phyloP scores from a whole-genome alignment of 306 rosid genomes.

The Astragalus glycyphyllos region DNA sequence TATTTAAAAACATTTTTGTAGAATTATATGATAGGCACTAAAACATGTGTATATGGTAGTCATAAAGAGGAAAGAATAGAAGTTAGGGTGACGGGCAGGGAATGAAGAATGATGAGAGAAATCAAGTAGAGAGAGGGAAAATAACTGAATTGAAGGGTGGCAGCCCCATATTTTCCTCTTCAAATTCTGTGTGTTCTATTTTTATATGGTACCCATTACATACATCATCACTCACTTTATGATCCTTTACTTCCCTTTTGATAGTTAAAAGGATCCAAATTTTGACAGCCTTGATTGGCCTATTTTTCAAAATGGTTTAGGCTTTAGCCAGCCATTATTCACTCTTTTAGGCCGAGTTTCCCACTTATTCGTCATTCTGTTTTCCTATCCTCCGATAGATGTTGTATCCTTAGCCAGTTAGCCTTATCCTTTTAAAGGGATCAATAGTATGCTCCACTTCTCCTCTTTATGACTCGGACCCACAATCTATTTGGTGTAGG shows the following conservation, averaged over 20 bases:
- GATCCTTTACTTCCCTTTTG: conserved; percentile 19
- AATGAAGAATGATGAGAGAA: no score
- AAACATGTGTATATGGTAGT: no score
- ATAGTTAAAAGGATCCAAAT: not conserved
- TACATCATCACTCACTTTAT: not conserved
- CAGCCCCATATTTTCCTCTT: no score
- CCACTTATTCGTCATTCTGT: not conserved
- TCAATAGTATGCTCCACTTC: not conserved
- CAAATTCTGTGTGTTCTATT: no score
- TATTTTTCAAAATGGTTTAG: conserved; percentile 3
- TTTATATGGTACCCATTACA: no score
- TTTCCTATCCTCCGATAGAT: conserved; percentile 4
- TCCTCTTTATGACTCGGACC: no score
- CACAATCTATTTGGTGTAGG: no score
- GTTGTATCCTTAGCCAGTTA: not conserved
- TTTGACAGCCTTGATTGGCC: not conserved
- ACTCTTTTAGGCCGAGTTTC: conserved; percentile 25
- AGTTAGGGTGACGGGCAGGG: no score
- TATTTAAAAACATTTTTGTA: no score
- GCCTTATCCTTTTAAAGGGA: not conserved
- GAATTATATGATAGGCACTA: no score
- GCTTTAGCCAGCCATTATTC: not conserved
- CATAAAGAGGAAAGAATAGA: no score
- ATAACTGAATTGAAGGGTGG: not conserved
- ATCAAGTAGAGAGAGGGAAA: not conserved